Conservation (phyloP, 2,329 filamentous ascomycete species). For the Hypoxylon sp. region DNA sequence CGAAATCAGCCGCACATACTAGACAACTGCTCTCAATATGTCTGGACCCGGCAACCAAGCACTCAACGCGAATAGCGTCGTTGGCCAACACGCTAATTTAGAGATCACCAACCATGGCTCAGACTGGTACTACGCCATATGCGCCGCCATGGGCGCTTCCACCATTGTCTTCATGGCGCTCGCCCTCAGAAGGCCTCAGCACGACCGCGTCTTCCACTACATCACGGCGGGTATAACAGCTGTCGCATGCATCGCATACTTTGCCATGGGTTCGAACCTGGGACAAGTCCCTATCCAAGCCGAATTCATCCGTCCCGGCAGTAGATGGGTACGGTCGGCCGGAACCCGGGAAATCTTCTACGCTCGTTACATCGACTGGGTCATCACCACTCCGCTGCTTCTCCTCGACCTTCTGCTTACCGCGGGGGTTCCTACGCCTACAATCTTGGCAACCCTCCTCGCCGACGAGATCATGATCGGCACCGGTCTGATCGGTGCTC, state of each 20-base stretch:
- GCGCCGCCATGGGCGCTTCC: constrained; percentile 63
- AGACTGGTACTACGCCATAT: constrained; percentile 69
- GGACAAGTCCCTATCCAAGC: constrained; percentile 70
- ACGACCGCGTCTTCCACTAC: constrained; percentile 69
- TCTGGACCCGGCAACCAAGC: constrained; percentile 53
- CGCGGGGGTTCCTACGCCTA: constrained; percentile 69
- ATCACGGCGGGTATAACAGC: constrained; percentile 66
- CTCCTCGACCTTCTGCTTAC: constrained; percentile 70
- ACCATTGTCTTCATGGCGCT: constrained; percentile 62
- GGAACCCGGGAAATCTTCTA: constrained; percentile 70
- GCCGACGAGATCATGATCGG: constrained; percentile 73
- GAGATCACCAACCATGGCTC: constrained; percentile 66
- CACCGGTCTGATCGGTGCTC: constrained; percentile 70
- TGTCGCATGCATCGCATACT: constrained; percentile 69
- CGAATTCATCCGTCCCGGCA: constrained; percentile 59
- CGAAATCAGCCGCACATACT: not conserved
- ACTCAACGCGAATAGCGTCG: constrained; percentile 54
- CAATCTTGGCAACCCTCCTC: constrained; percentile 67
- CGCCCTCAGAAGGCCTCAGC: constrained; percentile 60
- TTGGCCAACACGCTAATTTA: constrained; percentile 61
- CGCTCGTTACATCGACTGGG: constrained; percentile 71
- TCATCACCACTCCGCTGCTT: constrained; percentile 69
- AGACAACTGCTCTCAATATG: constrained; percentile 40
- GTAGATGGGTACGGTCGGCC: constrained; percentile 54
- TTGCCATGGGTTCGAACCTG: constrained; percentile 71